A percentile compares a stretch with the other conserved stretches of the same genome.
Conservation (phyloP, 495 filamentous ascomycete species). For the Viridothelium virens region DNA sequence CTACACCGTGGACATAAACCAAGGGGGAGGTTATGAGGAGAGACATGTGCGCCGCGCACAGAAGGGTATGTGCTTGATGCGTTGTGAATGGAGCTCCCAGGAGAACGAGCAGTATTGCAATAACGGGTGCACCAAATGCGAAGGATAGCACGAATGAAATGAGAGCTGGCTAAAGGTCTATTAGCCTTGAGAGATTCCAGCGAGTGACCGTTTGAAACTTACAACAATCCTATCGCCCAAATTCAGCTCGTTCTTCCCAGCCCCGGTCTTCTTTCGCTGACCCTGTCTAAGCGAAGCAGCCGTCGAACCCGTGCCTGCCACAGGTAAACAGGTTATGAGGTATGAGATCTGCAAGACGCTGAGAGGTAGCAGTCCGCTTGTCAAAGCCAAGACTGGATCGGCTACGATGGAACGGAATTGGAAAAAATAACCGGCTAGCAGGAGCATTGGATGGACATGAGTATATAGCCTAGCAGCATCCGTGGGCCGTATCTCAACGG, state of each 20-base stretch:
- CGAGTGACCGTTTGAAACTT: slow-evolving; percentile 16
- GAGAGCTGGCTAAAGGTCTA: slow-evolving; percentile 50
- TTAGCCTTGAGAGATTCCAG: slow-evolving; percentile 15
- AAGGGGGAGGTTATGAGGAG: slow-evolving; percentile 65
- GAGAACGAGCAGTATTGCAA: slow-evolving; percentile 63
- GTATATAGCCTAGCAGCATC: slow-evolving; percentile 45
- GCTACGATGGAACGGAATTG: slow-evolving; percentile 61
- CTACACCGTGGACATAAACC: slow-evolving; percentile 77
- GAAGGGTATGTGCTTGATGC: slow-evolving; percentile 66
- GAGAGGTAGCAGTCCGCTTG: slow-evolving; percentile 52
- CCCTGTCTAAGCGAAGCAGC: slow-evolving; percentile 27
- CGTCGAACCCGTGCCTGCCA: slow-evolving; percentile 41
- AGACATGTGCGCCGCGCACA: slow-evolving; percentile 74
- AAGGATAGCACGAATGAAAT: slow-evolving; percentile 53
- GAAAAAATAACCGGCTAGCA: slow-evolving; percentile 52
- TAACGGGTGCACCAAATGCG: slow-evolving; percentile 48
- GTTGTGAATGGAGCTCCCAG: slow-evolving; percentile 89
- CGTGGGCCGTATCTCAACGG: slow-evolving; percentile 44
- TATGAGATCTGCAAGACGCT: slow-evolving; percentile 59
- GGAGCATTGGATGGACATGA: slow-evolving; percentile 56
- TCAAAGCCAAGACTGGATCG: slow-evolving; percentile 61
- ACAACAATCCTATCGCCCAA: slow-evolving; percentile 29
- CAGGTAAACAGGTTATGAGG: slow-evolving; percentile 64
- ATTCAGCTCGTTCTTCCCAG: slow-evolving; percentile 21
- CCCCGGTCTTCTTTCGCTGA: slow-evolving; percentile 27